Base-by-base conservation (phyloP, 2,329 filamentous ascomycete species). In the Nigrograna mackinnonii region DNA sequence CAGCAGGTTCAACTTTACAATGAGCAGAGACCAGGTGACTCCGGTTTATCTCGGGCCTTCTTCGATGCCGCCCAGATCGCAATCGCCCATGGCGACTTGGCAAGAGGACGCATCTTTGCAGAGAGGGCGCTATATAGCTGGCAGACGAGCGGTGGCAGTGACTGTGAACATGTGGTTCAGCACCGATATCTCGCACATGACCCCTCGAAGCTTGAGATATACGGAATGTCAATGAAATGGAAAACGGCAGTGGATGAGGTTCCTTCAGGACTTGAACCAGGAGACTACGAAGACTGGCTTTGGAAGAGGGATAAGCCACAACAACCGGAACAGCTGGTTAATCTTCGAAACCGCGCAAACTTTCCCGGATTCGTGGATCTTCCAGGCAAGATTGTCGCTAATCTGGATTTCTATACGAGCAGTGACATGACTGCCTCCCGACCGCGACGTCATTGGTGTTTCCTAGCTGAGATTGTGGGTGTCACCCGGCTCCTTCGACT, bases 31-130 rank as follows among this genome's bases (percentile, higher is more conserved):
- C 50, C 35, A 41, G 47, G 39, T n/a, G 41, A 58, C 16, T 12
- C 37, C 24, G 49, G 57, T 31, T 44, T 67, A 16, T 13, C 48
- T 5, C 37, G 50, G 6, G 52, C 55, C 5, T 66, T 58, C 28
- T 28, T 54, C 22, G 43, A 66, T 44, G 62, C 63, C 26, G 37
- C 52, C 21, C 47, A 61, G 30, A 49, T 66, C 30, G 43, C 41
- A 30, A 55, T 68, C 33, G 52, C 50, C 7, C 55, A 66, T 57
- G 47, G 59, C 7, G 64, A 69, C 46, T 40, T 63, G 17, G 61
- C 55, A 21, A 63, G 65, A 45, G 65, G 43, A 43, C 46, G 47
- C 6, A 41, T 65, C 28, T 68, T 69, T 37, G 44, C 45, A 35
- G 46, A 57, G 37, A 54, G 53, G 20, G 40, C 42, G 35, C 31